Percentiles rank a stretch among this genome's conserved stretches.
phyloP scores from a whole-genome alignment of 495 filamentous ascomycete species.

The Aspergillus haitiensis region DNA sequence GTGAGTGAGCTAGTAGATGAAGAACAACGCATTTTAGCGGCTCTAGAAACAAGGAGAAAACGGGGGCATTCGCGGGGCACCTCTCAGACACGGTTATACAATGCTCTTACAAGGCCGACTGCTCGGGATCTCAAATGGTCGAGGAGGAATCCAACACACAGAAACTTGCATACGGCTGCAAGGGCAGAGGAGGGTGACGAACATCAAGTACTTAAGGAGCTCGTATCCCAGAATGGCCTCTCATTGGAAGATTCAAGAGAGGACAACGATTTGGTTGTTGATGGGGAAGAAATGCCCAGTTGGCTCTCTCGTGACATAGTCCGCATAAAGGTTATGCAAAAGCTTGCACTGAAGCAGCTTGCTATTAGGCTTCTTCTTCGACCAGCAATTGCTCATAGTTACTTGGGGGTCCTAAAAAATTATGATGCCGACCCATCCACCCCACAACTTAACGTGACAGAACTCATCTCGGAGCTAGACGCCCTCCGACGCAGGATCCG shows the following conservation, averaged over 20 bases:
- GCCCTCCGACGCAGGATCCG: slow-evolving; percentile 33
- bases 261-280: slow-evolving; percentile 18
- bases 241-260: slow-evolving; percentile 20
- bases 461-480: slow-evolving; percentile 38
- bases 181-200: slow-evolving; percentile 3
- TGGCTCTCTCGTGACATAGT: slow-evolving; percentile 35
- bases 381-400: slow-evolving; percentile 43
- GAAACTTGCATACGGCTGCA: slow-evolving; percentile 4
- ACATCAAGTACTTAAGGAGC: slow-evolving; percentile 2
- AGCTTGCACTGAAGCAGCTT: slow-evolving; percentile 46
- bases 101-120: slow-evolving; percentile 20
- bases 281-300: slow-evolving; percentile 27
- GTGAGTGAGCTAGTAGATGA: slow-evolving; percentile 45
- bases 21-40: slow-evolving; percentile 38
- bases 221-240: slow-evolving; percentile 13
- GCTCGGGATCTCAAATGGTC: slow-evolving; percentile 15
- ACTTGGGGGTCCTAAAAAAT: slow-evolving; percentile 39
- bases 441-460: slow-evolving; percentile 33
- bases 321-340: slow-evolving; percentile 44
- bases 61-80: slow-evolving; percentile 21
- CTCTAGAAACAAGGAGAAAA: slow-evolving; percentile 31
- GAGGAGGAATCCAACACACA: slow-evolving; percentile 19
- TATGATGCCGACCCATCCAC: slow-evolving; percentile 31
- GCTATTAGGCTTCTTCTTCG: slow-evolving; percentile 43
- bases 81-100: slow-evolving; percentile 29